Base-by-base conservation (phyloP, 768 basidiomycete species). In the Tulasnella sp. region DNA sequence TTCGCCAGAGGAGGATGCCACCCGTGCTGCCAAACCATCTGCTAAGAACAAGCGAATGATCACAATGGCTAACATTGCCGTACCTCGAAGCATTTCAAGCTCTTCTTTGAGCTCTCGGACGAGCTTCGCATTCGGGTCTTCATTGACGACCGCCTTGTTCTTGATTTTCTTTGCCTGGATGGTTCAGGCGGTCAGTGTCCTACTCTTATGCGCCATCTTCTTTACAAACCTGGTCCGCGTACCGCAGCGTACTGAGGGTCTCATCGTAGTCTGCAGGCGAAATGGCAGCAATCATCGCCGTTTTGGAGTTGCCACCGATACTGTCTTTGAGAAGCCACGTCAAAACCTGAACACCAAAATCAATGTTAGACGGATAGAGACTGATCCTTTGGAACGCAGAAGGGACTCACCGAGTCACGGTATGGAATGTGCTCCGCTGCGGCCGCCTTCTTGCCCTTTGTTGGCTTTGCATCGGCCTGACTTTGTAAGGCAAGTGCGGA, bases 51-150 rank as follows among this genome's bases (percentile, higher is more conserved):
- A 72, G 80, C 82, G 45, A 17, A 76, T 42, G 75, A 77, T 73
- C 31, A 6, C 31, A 34, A 64, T 34, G 25, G 25, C 58, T 12
- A 29, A 79, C n/a, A n/a, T n/a, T n/a, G n/a, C 71, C 85, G 81
- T 83, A 91, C 91, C 91, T 86, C 95, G 89, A 67, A 98, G 91
- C 85, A 93, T 86, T 82, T 97, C 94, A 64, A 99, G 86, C 84
- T 99, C 97, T 85, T 99, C 97, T 84, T 99, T 99, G 83, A 99
- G 92, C 84, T 99, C 97, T 69, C 96, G 91, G 76, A 99, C 96
- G 76, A 99, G 91, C 86, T 95, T 98, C 81, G 97, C 97, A 81
- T 98, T 99, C 39, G 97, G 97, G 88, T 99, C 97, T 85, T 99
- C 97, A 84, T 99, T 99, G 79, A 99, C 93, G 77, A 99, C 90